Percentiles rank a stretch among this genome's conserved stretches.
phyloP scores from a whole-genome alignment of 106 monocot genomes.

The Dendrobium officinale region DNA sequence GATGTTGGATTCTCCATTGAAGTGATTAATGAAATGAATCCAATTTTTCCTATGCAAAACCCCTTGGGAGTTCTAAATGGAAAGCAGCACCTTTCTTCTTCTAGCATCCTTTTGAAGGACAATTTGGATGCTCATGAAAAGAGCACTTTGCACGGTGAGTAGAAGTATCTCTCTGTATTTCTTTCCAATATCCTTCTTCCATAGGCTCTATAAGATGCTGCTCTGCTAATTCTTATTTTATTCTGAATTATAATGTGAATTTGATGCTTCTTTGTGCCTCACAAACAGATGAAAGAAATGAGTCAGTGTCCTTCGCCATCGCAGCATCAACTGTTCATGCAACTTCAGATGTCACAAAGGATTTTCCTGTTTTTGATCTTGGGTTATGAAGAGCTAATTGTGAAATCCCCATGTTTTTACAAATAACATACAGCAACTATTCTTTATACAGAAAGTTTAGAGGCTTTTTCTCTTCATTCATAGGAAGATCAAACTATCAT shows the following conservation, averaged over 20 bases:
- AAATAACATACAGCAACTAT: too few relatives aligned
- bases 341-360: not conserved
- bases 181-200: not conserved
- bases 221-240: not conserved
- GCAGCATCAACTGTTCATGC: not conserved
- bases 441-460: too few relatives aligned
- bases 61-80: not conserved
- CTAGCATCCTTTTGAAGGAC: not conserved
- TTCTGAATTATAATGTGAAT: not conserved
- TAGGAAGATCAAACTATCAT: too few relatives aligned
- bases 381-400: not conserved
- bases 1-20: not conserved
- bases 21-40: not conserved
- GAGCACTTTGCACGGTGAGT: not conserved
- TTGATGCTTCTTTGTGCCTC: conserved; percentile 1
- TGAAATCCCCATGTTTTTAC: not conserved
- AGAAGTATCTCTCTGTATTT: not conserved
- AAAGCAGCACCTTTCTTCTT: not conserved
- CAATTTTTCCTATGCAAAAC: not conserved
- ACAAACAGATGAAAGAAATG: not conserved
- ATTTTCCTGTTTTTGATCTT: conserved; percentile 6
- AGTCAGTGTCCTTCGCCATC: not conserved
- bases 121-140: not conserved
- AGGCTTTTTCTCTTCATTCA: too few relatives aligned
- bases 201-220: not conserved